Percentiles rank a stretch among this genome's conserved stretches.
Evolutionary conservation across 2,329 filamentous ascomycete genomes (phyloP).

Genomic region (Scytalidium sp.): DNA sequence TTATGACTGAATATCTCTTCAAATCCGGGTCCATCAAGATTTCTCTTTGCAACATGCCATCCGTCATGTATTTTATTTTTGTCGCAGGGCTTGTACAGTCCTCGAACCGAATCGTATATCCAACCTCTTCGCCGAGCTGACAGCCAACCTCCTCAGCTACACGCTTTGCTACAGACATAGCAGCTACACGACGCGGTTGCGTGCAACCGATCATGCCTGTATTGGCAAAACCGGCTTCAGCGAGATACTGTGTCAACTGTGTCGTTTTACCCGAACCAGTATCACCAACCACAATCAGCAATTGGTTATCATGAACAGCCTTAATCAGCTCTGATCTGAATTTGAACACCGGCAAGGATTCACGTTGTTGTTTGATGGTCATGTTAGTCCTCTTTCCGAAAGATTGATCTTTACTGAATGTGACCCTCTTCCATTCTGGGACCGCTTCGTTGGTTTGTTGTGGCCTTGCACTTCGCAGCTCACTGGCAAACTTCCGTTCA

Average conservation of each 20-base stretch:
- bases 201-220: conserved; percentile 92
- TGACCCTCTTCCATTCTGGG: conserved; percentile 89
- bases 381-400: conserved; percentile 84
- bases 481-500: conserved; percentile 83
- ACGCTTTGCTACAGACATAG: conserved; percentile 96
- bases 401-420: conserved; percentile 74
- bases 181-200: conserved; percentile 92
- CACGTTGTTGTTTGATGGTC: conserved; percentile 92
- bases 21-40: conserved; percentile 89
- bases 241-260: conserved; percentile 91
- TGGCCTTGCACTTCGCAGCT: conserved; percentile 67
- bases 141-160: conserved; percentile 95
- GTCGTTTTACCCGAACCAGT: conserved; percentile 98
- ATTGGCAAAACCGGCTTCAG: conserved; percentile 86
- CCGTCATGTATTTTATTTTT: conserved; percentile 99
- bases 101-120: conserved; percentile 97
- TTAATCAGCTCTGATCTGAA: conserved; percentile 87
- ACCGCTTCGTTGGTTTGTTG: conserved; percentile 62
- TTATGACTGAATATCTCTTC: conserved; percentile 89
- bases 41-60: conserved; percentile 96
- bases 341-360: conserved; percentile 82
- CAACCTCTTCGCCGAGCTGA: conserved; percentile 84
- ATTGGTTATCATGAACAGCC: conserved; percentile 82
- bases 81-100: conserved; percentile 86
- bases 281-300: conserved; percentile 94